phyloP scores from a whole-genome alignment of 108 stramenopile species.

The Cyclotella atomus region DNA sequence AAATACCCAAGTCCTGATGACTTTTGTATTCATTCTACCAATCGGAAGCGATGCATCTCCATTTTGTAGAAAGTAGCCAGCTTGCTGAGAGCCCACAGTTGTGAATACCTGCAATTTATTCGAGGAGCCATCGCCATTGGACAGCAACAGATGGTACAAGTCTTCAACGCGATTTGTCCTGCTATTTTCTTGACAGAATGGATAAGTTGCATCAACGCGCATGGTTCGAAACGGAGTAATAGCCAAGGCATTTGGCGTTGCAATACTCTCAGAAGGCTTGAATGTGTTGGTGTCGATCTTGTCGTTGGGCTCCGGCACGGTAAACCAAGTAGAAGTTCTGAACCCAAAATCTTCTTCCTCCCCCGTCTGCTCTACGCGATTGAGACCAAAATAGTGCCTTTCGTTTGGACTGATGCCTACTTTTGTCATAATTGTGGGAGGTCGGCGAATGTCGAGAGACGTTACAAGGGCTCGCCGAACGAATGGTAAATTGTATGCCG shows the following conservation, averaged over 20 bases:
- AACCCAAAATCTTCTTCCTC: conserved; percentile 56
- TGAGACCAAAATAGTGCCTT: conserved; percentile 17
- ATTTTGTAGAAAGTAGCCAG: conserved; percentile 63
- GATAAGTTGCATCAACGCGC: conserved; percentile 62
- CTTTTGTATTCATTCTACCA: conserved; percentile 52
- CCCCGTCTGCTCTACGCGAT: conserved; percentile 21
- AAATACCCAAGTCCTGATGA: conserved; percentile 72
- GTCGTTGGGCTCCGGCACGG: conserved; percentile 11
- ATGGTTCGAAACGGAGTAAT: conserved; percentile 60
- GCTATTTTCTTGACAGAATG: conserved; percentile 70
- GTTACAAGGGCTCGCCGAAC: conserved; percentile 22
- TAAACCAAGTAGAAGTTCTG: conserved; percentile 54
- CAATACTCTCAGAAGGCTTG: conserved; percentile 53
- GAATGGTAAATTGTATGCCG: background rate
- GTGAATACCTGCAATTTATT: conserved; percentile 73
- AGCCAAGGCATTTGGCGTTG: conserved; percentile 55
- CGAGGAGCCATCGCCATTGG: conserved; percentile 41
- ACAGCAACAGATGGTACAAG: conserved; percentile 65
- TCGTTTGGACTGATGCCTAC: conserved; percentile 5
- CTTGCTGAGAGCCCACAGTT: conserved; percentile 61
- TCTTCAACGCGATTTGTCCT: conserved; percentile 66
- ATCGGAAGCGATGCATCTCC: conserved; percentile 44
- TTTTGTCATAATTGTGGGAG: conserved; percentile 17
- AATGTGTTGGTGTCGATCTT: conserved; percentile 46
- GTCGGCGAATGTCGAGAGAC: conserved; percentile 10